Evolutionary conservation across 371 early-diverging fungal genomes (phyloP).

Genomic region (Mucor lusitanicus): DNA sequence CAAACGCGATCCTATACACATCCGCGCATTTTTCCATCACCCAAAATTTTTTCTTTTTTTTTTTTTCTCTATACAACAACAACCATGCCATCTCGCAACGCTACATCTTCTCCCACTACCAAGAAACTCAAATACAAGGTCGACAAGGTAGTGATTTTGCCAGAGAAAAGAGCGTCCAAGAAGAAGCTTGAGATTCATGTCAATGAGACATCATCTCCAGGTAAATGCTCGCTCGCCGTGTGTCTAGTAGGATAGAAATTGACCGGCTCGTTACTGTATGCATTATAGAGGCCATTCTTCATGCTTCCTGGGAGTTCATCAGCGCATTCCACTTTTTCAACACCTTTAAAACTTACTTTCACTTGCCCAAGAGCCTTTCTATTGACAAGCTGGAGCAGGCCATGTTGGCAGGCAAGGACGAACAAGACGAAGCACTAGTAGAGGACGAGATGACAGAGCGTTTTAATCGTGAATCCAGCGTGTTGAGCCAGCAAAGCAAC

Average conservation of each 20-base stretch:
- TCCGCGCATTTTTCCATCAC: background rate
- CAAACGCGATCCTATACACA: background rate
- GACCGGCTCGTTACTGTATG: no score
- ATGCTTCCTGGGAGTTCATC: constrained; percentile 29
- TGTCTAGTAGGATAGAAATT: no score
- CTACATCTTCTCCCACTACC: background rate
- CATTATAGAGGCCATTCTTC: constrained; percentile 22
- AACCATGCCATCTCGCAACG: constrained; percentile 16
- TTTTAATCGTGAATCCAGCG: background rate
- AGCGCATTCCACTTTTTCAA: constrained; percentile 19
- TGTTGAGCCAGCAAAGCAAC: background rate
- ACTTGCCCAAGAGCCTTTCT: background rate
- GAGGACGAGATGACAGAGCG: background rate
- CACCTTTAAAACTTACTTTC: constrained; percentile 14
- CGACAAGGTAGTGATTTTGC: background rate
- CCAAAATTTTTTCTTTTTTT: background rate
- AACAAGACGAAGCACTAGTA: background rate
- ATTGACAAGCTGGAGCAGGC: constrained; percentile 19
- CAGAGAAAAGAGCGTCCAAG: background rate
- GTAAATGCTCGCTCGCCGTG: no score
- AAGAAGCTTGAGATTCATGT: constrained; percentile 8
- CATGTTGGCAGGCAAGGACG: background rate
- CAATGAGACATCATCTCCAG: constrained; percentile 18
- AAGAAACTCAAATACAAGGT: background rate
- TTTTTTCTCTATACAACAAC: background rate